These are phyloP conservation scores for Pseudozyma flocculosa DNA, from an alignment of 1,284 basidiomycete species.

Conservation along the genomic window DNA sequence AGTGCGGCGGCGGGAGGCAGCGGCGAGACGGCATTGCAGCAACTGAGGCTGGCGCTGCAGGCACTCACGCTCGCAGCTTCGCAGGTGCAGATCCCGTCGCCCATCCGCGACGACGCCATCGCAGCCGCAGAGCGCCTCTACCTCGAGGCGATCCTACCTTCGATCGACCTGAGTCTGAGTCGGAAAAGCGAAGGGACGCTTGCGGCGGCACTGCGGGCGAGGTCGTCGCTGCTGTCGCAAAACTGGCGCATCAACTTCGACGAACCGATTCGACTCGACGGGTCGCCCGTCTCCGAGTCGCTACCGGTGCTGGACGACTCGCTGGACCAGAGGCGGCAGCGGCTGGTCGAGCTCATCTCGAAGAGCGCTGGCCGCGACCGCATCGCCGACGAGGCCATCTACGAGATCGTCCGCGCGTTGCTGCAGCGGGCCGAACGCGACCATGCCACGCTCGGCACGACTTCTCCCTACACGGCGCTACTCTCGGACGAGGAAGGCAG, in stretches of 20 bases:
- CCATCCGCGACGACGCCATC: conserved; percentile 16
- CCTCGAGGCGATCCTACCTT: conserved; percentile 15
- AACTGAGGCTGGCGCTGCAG: not conserved
- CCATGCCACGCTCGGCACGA: conserved; percentile 2
- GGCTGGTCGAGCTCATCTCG: conserved; percentile 12
- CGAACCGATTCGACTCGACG: conserved; percentile 30
- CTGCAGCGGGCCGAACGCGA: conserved; percentile 32
- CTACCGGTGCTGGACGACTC: conserved; percentile 14
- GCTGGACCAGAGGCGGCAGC: conserved; percentile 21
- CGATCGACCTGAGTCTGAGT: conserved; percentile 12
- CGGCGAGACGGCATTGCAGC: conserved; percentile 11
- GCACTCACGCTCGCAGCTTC: not conserved
- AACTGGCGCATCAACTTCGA: conserved; percentile 31
- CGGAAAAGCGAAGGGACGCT: not conserved
- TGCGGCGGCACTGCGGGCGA: conserved; percentile 20
- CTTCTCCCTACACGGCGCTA: conserved; percentile 17
- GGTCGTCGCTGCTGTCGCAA: conserved; percentile 19
- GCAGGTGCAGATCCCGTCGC: conserved; percentile 2
- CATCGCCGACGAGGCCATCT: conserved; percentile 5
- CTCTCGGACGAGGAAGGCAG: conserved; percentile 1
- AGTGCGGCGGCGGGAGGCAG: no score
- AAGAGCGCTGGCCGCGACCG: not conserved
- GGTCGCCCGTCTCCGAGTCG: conserved; percentile 18
- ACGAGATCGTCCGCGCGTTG: conserved; percentile 22
- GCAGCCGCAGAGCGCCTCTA: conserved; percentile 26